Evolutionary conservation across 2,329 filamentous ascomycete species (phyloP), one percentile per base, ranked within the genome.

Genomic region (Rutstroemia sydowiana): DNA sequence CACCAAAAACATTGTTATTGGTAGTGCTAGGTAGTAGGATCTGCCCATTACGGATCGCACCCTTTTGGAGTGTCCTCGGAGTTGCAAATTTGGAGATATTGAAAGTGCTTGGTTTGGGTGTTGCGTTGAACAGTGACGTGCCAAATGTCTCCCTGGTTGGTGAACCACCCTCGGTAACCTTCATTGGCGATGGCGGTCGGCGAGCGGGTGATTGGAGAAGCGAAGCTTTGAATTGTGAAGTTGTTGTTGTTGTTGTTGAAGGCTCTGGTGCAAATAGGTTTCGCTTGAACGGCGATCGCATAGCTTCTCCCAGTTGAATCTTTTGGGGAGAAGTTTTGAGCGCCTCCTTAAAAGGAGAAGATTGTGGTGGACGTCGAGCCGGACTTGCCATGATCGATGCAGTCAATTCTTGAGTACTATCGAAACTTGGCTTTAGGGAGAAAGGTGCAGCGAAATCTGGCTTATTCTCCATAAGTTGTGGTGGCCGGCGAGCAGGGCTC

Each of bases 321-420:
- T 72, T 70, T 61, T 78, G 79, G 1, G 80, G 75, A 0, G 80
- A 79, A 1, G 76, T 78, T 55, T 73, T 78, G 63, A 82, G 68
- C 0, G 73, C 67, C 21, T 81, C 79, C 59, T 77, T 82, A 57
- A 69, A 71, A 0, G 79, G 75, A 1, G 78, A 77, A 9, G 78
- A 77, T 6, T 72, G 60, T 2, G 76, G 73, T 6, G 72, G 71
- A 28, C 79, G 72, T 51, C 77, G 75, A n/a, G 79, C 76, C 2
- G 81, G 79, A 42, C 78, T 83, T 23, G 66, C 69, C 41, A 82
- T 65, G 11, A 73, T 66, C 1, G 71, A 65, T 3, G 66, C 60
- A 30, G 63, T 61, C 0, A 69, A 59, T 42, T 75, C 71, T 8
- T 70, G 66, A 1, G 48, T 53, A 9, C 60, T 58, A 20, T 57